These are phyloP conservation scores for Inosperma sp. DNA, from an alignment of 768 basidiomycete species.

Conservation along the genomic window DNA sequence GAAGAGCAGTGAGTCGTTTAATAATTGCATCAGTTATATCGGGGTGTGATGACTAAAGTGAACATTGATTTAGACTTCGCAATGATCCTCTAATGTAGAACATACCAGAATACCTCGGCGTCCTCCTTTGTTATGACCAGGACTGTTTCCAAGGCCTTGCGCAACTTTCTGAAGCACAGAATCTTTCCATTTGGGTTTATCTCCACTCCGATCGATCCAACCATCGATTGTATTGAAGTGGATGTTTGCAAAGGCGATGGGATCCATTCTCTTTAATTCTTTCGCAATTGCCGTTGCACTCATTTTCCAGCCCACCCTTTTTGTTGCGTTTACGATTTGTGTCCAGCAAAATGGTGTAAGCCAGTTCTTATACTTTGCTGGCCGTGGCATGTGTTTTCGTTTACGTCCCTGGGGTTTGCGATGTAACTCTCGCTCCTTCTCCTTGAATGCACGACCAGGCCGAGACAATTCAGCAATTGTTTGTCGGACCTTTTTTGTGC, in stretches of 20 bases:
- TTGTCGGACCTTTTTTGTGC: not conserved
- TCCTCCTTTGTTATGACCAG: conserved; percentile 13
- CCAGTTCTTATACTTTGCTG: conserved; percentile 4
- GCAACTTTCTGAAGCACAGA: conserved; percentile 6
- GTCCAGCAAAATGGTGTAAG: not conserved
- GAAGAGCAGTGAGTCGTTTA: not conserved
- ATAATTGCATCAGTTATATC: conserved; percentile 8
- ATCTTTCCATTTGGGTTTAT: conserved; percentile 17
- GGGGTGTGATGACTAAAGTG: conserved; percentile 7
- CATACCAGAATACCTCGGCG: conserved; percentile 9
- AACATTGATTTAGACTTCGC: not conserved
- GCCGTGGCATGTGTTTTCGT: not conserved
- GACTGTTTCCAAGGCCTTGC: not conserved
- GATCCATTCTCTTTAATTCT: conserved; percentile 9
- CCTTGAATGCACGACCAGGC: not conserved
- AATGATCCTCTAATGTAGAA: not conserved
- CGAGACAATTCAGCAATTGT: not conserved
- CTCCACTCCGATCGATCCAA: conserved; percentile 23
- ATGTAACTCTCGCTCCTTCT: not conserved
- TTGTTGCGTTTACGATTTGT: conserved; percentile 7
- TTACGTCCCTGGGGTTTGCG: not conserved
- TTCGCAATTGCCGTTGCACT: conserved; percentile 17
- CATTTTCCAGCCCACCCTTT: conserved; percentile 5
- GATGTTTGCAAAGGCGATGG: conserved; percentile 13
- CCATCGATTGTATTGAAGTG: conserved; percentile 17